Conservation (phyloP, 176 grass and related monocot genomes). For the Oryza australiensis region DNA sequence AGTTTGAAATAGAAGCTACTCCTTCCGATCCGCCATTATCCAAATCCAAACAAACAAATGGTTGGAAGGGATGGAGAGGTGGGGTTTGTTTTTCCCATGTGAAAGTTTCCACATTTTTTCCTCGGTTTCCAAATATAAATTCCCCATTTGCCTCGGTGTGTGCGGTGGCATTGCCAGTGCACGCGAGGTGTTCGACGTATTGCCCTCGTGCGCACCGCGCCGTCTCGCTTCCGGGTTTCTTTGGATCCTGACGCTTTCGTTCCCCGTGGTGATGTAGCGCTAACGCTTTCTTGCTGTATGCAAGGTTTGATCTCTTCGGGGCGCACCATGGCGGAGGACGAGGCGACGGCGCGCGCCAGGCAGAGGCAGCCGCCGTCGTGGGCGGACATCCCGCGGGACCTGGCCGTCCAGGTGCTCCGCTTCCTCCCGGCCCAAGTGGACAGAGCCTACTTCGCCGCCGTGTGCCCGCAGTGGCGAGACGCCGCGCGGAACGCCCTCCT, state of each 20-base stretch:
- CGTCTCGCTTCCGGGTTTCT: no score
- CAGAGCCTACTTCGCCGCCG: conserved; percentile 19
- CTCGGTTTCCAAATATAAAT: no score
- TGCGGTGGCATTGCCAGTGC: neutral
- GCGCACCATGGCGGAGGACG: neutral
- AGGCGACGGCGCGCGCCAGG: neutral
- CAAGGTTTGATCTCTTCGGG: neutral
- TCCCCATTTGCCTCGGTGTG: no score
- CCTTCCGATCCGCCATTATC: no score
- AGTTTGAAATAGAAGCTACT: no score
- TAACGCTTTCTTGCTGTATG: neutral
- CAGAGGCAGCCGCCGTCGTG: neutral
- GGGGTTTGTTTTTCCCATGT: no score
- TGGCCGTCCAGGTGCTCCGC: conserved; percentile 21
- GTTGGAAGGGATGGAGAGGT: no score
- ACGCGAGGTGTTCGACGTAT: conserved; percentile 20
- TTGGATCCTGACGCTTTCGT: no score
- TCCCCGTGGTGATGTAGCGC: neutral
- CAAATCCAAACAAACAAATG: no score
- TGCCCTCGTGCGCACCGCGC: neutral
- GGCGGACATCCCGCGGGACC: conserved; percentile 28
- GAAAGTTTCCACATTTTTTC: no score
- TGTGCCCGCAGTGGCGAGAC: conserved; percentile 28
- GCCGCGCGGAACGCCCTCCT: neutral
- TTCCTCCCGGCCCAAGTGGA: conserved; percentile 3